phyloP scores from a whole-genome alignment of 257 asterid genomes.

The Schizonepeta tenuifolia region DNA sequence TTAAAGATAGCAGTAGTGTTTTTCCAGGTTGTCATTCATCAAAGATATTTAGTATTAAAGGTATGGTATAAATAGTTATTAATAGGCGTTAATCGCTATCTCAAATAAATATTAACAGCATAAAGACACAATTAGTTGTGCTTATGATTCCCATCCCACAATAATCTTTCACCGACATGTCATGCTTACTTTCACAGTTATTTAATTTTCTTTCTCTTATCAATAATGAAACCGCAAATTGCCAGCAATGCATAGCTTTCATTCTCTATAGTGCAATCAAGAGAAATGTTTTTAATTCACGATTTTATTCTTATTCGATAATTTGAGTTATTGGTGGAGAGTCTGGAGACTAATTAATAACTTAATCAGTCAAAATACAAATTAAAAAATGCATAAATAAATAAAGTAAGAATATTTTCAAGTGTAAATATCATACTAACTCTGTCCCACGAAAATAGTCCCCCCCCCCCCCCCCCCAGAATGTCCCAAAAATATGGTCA shows the following conservation, averaged over 20 bases:
- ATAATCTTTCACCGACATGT: slow-evolving; percentile 11
- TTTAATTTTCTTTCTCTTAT: background rate
- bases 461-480: too few relatives aligned
- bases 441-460: too few relatives aligned
- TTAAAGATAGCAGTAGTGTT: background rate
- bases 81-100: background rate
- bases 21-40: slow-evolving; percentile 17
- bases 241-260: slow-evolving; percentile 4
- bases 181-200: background rate
- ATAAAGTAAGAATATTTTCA: background rate
- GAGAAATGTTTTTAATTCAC: background rate
- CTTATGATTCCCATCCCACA: slow-evolving; percentile 2
- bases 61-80: background rate
- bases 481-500: too few relatives aligned
- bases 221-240: background rate
- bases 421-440: background rate
- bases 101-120: background rate
- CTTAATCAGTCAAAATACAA: background rate
- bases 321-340: background rate
- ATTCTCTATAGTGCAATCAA: background rate
- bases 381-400: too few relatives aligned
- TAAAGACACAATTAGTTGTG: slow-evolving; percentile 17
- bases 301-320: background rate
- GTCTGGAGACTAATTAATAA: too few relatives aligned
- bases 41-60: background rate